Base-by-base conservation (phyloP, 2,329 filamentous ascomycete species). In the Bimuria novae-zelandiae region DNA sequence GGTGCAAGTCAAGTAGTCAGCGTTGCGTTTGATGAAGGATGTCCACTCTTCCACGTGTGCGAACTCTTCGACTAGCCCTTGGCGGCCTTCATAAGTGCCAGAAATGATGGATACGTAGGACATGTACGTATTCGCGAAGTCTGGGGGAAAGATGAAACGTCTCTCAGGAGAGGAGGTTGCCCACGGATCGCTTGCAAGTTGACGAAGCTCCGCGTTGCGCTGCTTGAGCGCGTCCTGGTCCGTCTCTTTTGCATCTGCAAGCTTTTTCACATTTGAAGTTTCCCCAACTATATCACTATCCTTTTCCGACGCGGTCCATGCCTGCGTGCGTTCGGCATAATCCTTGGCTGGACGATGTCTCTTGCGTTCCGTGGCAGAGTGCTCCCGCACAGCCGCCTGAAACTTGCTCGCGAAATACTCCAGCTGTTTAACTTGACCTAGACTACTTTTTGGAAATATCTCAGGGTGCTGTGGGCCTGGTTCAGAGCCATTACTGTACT, bases 391-490 rank as follows among this genome's bases (percentile, higher is more conserved):
- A 7, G 41, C 19, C 3, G 12, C 1, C 19, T 44, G 41, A 11
- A 44, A 23, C 11, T 21, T 32, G 11, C 17, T 7, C n/a, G 27
- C 17, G n/a, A 44, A 44, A 10, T 33, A 23, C n/a, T 44, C 41
- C 17, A 33, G 17, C 27, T 44, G 41, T 14, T 44, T 44, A 22
- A 17, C 6, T 14, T 44, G 41, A 8, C 19, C 17, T 8, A 17
- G 17, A 3, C 7, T 22, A 11, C 27, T 44, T 5, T 44, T 44
- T 8, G 41, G 10, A 12, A 21, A 44, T 11, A 44, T 10, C 6
- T 44, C 41, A n/a, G 41, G 41, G 14, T 33, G 41, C 11, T 44
- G 41, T 8, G 41, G 41, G n/a, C 41, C 41, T 5, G 27, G 27
- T 7, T 32, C 17, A 14, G 11, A 32, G 41, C 41, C 16, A 10